Evolutionary conservation across 345 rosid species (phyloP).

Genomic region (Lagerstroemia speciosa): DNA sequence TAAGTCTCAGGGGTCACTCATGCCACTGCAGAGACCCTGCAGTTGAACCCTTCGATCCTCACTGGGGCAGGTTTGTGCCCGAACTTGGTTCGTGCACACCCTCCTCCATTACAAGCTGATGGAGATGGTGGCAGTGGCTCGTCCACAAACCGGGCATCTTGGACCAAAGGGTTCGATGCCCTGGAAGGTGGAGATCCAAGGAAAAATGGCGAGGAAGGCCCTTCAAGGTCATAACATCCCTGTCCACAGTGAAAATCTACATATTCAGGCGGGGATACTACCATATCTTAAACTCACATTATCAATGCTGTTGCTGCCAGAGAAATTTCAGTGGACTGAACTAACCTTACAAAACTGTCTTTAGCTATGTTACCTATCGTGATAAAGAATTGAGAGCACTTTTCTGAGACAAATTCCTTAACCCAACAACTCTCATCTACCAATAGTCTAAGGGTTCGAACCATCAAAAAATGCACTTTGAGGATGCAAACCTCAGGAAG

Average conservation of each 20-base stretch:
- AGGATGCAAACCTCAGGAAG: constrained; percentile 2
- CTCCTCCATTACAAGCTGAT: constrained; percentile 24
- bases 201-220: constrained; percentile 54
- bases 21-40: constrained; percentile 69
- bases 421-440: not conserved
- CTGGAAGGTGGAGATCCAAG: constrained; percentile 69
- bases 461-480: not conserved
- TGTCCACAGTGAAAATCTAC: not conserved
- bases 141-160: constrained; percentile 50
- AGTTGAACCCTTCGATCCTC: constrained; percentile 76
- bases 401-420: not conserved
- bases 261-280: not conserved
- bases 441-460: too few relatives aligned
- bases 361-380: too few relatives aligned
- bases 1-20: constrained; percentile 8
- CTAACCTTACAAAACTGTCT: too few relatives aligned
- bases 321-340: too few relatives aligned
- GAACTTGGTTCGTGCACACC: constrained; percentile 35
- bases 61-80: constrained; percentile 48
- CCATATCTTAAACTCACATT: not conserved
- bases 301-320: too few relatives aligned
- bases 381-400: too few relatives aligned
- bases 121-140: constrained; percentile 34
- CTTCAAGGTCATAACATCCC: not conserved
- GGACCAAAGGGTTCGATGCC: constrained; percentile 55